Conservation (phyloP, 768 basidiomycete genomes). For the Scleroderma bovista region DNA sequence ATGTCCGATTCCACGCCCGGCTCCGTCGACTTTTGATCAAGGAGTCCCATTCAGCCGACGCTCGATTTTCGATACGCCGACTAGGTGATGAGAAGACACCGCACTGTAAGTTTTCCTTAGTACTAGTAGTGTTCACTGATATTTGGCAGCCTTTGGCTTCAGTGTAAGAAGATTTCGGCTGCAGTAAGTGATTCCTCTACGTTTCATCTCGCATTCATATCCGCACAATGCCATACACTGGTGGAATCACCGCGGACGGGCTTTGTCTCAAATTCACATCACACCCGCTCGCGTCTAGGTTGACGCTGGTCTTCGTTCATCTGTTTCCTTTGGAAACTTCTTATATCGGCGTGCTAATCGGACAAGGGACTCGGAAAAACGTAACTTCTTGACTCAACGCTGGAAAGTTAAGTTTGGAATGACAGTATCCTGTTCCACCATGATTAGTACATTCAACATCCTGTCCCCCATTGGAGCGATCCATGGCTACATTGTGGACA, state of each 20-base stretch:
- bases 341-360: not conserved
- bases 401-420: not conserved
- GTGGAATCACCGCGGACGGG: constrained; percentile 24
- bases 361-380: not conserved
- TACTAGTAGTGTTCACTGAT: too few relatives aligned
- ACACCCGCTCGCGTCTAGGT: not conserved
- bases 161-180: constrained; percentile 2
- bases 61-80: not conserved
- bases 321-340: too few relatives aligned
- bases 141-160: not conserved
- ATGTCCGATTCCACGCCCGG: too few relatives aligned
- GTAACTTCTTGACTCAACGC: not conserved
- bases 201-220: constrained; percentile 22
- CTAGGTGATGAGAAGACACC: not conserved
- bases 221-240: constrained; percentile 22
- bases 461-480: not conserved
- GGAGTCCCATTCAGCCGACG: not conserved
- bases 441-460: not conserved
- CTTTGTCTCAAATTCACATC: not conserved
- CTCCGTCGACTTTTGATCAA: not conserved
- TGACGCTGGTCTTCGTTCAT: too few relatives aligned
- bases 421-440: not conserved
- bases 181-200: constrained; percentile 7
- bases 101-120: not conserved
- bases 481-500: too few relatives aligned